These are phyloP conservation scores for Phaeosphaeriaceae sp. DNA, from an alignment of 2,329 filamentous ascomycete species.

Conservation along the genomic window DNA sequence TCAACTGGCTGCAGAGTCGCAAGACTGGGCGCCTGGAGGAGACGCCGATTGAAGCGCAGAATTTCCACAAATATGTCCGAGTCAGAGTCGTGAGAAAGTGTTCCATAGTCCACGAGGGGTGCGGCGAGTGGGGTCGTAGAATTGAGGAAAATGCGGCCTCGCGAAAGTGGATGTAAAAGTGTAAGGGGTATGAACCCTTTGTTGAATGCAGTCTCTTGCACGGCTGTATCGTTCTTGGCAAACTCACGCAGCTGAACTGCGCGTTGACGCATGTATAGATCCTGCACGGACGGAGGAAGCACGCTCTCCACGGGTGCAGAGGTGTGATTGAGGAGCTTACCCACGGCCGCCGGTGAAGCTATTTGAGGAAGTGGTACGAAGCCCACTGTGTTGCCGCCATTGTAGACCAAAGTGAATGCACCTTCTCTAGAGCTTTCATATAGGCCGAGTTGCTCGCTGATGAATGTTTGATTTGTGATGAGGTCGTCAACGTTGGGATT, in stretches of 20 bases:
- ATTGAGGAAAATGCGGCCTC: conserved; percentile 43
- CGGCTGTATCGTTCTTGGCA: conserved; percentile 25
- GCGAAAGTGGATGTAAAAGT: conserved; percentile 34
- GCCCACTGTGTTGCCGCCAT: conserved; percentile 26
- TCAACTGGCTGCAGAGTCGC: conserved; percentile 34
- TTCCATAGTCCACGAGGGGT: conserved; percentile 38
- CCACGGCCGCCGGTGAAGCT: not conserved
- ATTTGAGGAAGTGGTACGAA: conserved; percentile 1
- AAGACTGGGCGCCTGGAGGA: conserved; percentile 15
- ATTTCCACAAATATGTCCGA: conserved; percentile 39
- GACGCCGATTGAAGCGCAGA: conserved; percentile 43
- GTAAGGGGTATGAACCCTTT: conserved; percentile 1
- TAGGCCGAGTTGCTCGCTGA: conserved; percentile 36
- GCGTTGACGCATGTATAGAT: not conserved
- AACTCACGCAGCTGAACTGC: conserved; percentile 7
- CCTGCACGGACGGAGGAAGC: not conserved
- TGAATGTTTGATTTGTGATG: conserved; percentile 29
- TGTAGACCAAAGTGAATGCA: conserved; percentile 31
- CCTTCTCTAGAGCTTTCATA: conserved; percentile 34
- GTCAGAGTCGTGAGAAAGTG: conserved; percentile 45
- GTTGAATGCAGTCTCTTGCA: conserved; percentile 29
- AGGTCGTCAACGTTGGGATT: conserved; percentile 23
- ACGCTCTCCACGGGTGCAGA: not conserved
- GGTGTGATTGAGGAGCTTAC: not conserved
- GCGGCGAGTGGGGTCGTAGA: conserved; percentile 33